Evolutionary conservation across 805 yeast species (phyloP).

Genomic region (Candida lessepsii): DNA sequence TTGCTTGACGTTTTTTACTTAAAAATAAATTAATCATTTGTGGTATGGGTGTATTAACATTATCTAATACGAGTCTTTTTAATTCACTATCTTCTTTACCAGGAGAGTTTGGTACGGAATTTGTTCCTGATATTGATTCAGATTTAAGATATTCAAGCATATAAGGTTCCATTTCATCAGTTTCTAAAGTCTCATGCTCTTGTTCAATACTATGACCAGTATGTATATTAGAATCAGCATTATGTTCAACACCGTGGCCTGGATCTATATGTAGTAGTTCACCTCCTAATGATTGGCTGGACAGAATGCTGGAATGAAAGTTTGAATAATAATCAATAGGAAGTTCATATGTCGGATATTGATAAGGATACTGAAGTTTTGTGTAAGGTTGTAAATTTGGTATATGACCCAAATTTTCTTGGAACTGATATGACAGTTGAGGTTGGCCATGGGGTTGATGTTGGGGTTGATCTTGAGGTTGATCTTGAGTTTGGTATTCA

Average conservation of each 20-base stretch:
- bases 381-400: neutral
- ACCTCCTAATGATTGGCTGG: neutral
- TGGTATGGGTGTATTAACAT: conserved; percentile 5
- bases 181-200: neutral
- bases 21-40: conserved; percentile 4
- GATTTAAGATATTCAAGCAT: conserved; percentile 1
- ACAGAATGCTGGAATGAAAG: conserved; percentile 4
- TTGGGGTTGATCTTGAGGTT: neutral
- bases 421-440: neutral
- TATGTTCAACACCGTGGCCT: neutral
- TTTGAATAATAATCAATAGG: conserved; percentile 3
- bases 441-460: neutral
- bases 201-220: neutral
- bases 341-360: neutral
- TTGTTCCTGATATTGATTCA: neutral
- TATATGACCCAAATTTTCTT: neutral
- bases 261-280: neutral
- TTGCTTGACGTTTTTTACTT: conserved; percentile 4
- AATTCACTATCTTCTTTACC: conserved; percentile 11
- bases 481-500: neutral
- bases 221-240: neutral
- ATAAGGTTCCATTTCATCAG: neutral
- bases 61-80: conserved; percentile 8
- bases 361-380: neutral
- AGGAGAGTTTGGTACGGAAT: conserved; percentile 7